A percentile compares a stretch with the other conserved stretches of the same genome.
These are phyloP conservation scores for Fusarium fujikuroi DNA, from an alignment of 2,329 filamentous ascomycete species.

Conservation along the genomic window DNA sequence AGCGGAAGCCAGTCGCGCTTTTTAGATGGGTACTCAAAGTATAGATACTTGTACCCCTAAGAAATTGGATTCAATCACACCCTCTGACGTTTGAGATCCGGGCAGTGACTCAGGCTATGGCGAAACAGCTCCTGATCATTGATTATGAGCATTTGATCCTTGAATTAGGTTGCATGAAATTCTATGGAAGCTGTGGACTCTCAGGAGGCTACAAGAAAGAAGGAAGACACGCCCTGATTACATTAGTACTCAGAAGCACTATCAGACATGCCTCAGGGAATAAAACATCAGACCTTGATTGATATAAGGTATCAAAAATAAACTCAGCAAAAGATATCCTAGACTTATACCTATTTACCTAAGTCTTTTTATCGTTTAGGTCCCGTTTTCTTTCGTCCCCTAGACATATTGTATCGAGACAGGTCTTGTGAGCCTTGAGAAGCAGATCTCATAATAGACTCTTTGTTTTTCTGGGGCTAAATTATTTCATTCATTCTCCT, in stretches of 20 bases:
- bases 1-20: conserved; percentile 1
- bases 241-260: background rate
- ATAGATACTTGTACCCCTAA: conserved; percentile 26
- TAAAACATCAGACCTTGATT: background rate
- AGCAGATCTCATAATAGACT: background rate
- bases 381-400: background rate
- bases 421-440: background rate
- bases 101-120: conserved; percentile 41
- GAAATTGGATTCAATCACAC: conserved; percentile 13
- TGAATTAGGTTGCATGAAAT: conserved; percentile 19
- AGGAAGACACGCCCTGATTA: background rate
- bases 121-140: conserved; percentile 34
- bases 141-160: conserved; percentile 13
- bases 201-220: background rate
- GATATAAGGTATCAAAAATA: background rate
- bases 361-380: no score
- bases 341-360: no score
- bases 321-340: background rate
- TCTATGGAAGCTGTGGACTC: conserved; percentile 5
- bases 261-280: background rate
- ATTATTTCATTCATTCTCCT: conserved; percentile 10
- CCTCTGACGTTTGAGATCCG: conserved; percentile 28
- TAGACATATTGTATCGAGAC: background rate
- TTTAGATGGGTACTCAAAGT: conserved; percentile 18
- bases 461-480: background rate